These are phyloP conservation scores for Puccinia horiana DNA, from an alignment of 1,284 basidiomycete genomes.

Conservation along the genomic window DNA sequence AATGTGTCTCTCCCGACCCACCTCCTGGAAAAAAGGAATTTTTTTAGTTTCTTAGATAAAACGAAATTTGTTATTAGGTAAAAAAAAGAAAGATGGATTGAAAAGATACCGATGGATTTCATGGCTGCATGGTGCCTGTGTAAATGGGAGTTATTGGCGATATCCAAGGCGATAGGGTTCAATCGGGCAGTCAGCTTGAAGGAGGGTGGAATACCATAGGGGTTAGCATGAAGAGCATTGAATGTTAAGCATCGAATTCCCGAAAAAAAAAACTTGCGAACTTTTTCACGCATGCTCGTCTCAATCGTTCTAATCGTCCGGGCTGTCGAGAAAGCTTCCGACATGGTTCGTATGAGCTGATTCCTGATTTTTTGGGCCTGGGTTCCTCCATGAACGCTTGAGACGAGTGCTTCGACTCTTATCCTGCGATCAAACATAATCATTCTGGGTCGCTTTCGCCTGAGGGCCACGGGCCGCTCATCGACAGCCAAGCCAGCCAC, in stretches of 20 bases:
- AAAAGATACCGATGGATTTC: slow-evolving; percentile 39
- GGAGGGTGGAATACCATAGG: background rate
- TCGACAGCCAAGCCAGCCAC: background rate
- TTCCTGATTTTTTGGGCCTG: background rate
- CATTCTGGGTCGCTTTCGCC: background rate
- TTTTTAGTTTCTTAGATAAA: no score
- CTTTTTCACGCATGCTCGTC: slow-evolving; percentile 28
- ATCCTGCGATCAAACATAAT: background rate
- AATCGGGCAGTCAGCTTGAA: slow-evolving; percentile 33
- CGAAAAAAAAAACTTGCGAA: background rate
- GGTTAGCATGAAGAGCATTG: background rate
- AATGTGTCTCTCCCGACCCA: slow-evolving; percentile 48
- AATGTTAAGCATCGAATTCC: background rate
- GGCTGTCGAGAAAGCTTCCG: background rate
- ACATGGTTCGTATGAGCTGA: background rate
- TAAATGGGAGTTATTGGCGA: slow-evolving; percentile 46
- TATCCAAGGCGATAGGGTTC: slow-evolving; percentile 14
- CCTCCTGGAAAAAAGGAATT: slow-evolving; percentile 34
- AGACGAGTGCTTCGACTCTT: background rate
- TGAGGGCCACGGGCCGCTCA: background rate
- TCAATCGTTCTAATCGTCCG: slow-evolving; percentile 11
- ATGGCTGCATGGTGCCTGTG: slow-evolving; percentile 46
- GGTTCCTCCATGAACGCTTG: no score
- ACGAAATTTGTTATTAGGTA: no score
- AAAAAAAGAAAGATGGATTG: background rate